Conservation (phyloP, 1,139 yeast genomes). For the Candida tropicalis region DNA sequence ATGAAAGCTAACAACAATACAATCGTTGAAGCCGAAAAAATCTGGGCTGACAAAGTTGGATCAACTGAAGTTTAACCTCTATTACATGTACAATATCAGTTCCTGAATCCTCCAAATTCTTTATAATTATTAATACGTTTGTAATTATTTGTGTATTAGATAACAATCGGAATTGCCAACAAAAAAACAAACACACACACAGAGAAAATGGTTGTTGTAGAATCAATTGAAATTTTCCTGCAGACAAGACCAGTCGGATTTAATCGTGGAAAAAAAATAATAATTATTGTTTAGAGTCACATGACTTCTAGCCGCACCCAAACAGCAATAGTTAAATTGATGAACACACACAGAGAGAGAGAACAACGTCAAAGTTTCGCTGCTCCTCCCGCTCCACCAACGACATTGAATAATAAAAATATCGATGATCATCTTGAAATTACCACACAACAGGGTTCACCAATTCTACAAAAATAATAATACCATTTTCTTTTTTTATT, state of each 20-base stretch:
- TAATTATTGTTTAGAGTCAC: conserved; percentile 1
- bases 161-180: too few relatives aligned
- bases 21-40: conserved; percentile 83
- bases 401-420: conserved; percentile 3
- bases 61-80: conserved; percentile 3
- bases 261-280: not conserved
- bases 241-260: not conserved
- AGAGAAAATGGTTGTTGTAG: too few relatives aligned
- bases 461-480: not conserved
- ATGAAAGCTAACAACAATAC: conserved; percentile 93
- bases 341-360: too few relatives aligned
- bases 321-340: conserved; percentile 2
- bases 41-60: conserved; percentile 63
- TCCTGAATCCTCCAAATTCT: too few relatives aligned
- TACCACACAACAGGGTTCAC: conserved; percentile 4
- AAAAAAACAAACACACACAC: too few relatives aligned
- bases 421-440: conserved; percentile 16
- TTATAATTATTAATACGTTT: too few relatives aligned
- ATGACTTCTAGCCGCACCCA: conserved; percentile 5
- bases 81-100: too few relatives aligned
- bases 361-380: not conserved
- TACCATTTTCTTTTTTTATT: not conserved
- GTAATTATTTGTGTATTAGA: too few relatives aligned
- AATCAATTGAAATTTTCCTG: conserved; percentile 5
- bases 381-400: too few relatives aligned